These are phyloP conservation scores for Cucurbita pepo DNA, from an alignment of 306 rosid genomes.

Conservation along the genomic window DNA sequence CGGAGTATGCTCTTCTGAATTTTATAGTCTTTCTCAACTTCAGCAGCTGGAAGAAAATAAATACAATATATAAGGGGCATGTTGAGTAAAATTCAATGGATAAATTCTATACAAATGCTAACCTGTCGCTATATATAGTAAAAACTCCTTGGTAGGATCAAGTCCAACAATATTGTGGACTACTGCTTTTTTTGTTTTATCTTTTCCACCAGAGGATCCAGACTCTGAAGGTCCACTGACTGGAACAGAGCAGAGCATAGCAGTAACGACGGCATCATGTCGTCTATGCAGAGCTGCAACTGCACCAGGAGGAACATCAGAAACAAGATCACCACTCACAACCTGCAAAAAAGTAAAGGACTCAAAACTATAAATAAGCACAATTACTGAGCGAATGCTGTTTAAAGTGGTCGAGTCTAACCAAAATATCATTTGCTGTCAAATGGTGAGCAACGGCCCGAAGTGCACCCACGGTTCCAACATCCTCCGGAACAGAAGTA, in stretches of 20 bases:
- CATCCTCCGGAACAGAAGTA: slow-evolving; percentile 87
- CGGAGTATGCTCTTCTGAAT: slow-evolving; percentile 73
- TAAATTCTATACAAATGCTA: slow-evolving; percentile 12
- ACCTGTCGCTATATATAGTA: slow-evolving; percentile 83
- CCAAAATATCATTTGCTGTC: slow-evolving; percentile 83
- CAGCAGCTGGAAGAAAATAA: slow-evolving; percentile 43
- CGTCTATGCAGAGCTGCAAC: slow-evolving; percentile 96
- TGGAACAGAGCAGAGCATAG: slow-evolving; percentile 88
- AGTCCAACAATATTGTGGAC: slow-evolving; percentile 73
- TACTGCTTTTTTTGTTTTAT: slow-evolving; percentile 73
- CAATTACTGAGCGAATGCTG: slow-evolving; percentile 1
- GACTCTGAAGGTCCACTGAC: slow-evolving; percentile 70
- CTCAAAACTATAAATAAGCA: slow-evolving; percentile 4
- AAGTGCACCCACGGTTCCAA: slow-evolving; percentile 93
- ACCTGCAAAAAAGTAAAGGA: slow-evolving; percentile 45
- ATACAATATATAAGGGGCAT: slow-evolving; percentile 11
- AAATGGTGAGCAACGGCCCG: slow-evolving; percentile 72
- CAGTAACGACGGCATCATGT: slow-evolving; percentile 82
- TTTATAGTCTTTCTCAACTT: slow-evolving; percentile 77
- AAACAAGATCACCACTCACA: slow-evolving; percentile 92
- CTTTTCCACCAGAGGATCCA: slow-evolving; percentile 79
- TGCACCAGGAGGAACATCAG: slow-evolving; percentile 87
- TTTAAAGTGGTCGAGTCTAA: slow-evolving; percentile 6
- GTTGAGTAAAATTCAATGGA: background rate
- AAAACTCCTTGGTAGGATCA: slow-evolving; percentile 76